Evolutionary conservation across 495 filamentous ascomycete genomes (phyloP), one percentile per base, ranked within the genome.

Genomic region (Talaromyces nanjingensis): DNA sequence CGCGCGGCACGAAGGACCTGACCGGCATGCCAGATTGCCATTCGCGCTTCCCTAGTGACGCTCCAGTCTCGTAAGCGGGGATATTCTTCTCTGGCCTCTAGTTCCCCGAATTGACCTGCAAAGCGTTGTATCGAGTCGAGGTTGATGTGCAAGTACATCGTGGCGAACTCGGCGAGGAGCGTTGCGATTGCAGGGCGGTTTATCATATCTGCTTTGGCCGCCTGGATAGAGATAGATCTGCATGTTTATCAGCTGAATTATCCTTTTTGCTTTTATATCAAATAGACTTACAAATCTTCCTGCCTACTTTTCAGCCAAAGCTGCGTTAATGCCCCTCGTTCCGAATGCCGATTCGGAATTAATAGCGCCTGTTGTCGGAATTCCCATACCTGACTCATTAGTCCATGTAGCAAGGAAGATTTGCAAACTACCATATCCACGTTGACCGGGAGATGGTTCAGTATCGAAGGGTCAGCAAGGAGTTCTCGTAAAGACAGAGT

Each of bases 61-160:
- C 78, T 77, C 86, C 86, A 88, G 2, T 76, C 69, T 49, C 78
- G 74, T 2, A 88, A 72, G 0, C 69, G 68, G 0, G 80, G 79
- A 54, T 80, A 83, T 22, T 81, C 79, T 4, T 76, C 69, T 11
- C 79, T 72, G 0, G 83, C 81, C 64, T 86, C 83, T 22, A 82
- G 76, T 63, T 84, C 81, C 45, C 84, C 86, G 62, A 84, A 77
- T 34, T 85, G 82, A 0, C 86, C 85, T 0, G 83, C 81, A 61
- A 87, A 86, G 0, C 82, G 79, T 65, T 87, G 84, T 6, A 87
- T 77, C 52, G 85, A 83, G 45, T 86, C 85, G 0, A 86, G 74
- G 1, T 83, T 81, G 14, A 84, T 79, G 66, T 87, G 76, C 4
- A 87, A 71, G 68, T 82, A 77, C 79, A 87, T 82, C 55, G 82